Percentiles rank a stretch among this genome's conserved stretches.
phyloP scores from a whole-genome alignment of 148 eudicot species.

The Amaranthus hypochondriacus region DNA sequence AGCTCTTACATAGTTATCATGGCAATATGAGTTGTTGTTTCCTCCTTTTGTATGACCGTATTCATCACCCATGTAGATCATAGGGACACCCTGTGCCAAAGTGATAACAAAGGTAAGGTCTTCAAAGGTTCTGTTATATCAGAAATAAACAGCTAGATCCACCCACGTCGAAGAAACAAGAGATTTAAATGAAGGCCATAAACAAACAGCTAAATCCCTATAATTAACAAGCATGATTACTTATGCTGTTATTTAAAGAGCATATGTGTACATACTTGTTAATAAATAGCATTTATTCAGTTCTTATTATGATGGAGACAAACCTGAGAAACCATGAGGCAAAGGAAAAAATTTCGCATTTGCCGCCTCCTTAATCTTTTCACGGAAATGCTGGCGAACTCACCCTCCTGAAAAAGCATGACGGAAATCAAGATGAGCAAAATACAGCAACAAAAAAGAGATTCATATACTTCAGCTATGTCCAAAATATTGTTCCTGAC shows the following conservation, averaged over 20 bases:
- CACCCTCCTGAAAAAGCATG: constrained; percentile 67
- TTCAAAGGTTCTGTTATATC: neutral
- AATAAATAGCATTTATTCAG: neutral
- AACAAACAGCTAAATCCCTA: neutral
- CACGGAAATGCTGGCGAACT: constrained; percentile 64
- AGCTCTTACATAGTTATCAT: constrained; percentile 71
- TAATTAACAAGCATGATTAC: neutral
- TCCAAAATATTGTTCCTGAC: neutral
- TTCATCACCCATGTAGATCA: constrained; percentile 98
- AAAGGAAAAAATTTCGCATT: constrained; percentile 77
- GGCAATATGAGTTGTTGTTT: constrained; percentile 97
- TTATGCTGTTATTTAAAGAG: neutral
- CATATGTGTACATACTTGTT: neutral
- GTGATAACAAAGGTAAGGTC: neutral
- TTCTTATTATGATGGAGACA: neutral
- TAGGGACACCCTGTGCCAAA: constrained; percentile 82
- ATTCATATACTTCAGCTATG: neutral
- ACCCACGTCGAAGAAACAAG: neutral
- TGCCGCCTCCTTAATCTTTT: constrained; percentile 82
- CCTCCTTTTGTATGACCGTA: constrained; percentile 99
- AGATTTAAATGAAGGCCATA: neutral
- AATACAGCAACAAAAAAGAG: neutral
- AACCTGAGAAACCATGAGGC: constrained; percentile 98
- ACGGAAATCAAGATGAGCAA: constrained; percentile 1
- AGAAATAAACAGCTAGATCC: neutral